Percentiles rank a stretch among this genome's conserved stretches.
phyloP scores from a whole-genome alignment of 805 yeast species.

The Metschnikowia corniflorae region DNA sequence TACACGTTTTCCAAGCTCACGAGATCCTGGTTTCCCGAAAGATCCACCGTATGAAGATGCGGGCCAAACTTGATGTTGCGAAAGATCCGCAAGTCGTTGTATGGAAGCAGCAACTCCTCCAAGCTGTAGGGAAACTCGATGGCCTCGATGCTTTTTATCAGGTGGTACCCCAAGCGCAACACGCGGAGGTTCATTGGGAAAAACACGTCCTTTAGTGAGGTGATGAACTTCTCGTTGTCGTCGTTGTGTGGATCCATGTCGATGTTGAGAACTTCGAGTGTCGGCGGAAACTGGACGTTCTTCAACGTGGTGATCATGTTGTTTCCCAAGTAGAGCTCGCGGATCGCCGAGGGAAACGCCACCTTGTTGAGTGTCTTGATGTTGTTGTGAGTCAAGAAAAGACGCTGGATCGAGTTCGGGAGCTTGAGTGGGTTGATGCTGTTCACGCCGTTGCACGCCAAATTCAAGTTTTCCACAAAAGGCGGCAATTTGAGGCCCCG shows the following conservation, averaged over 20 bases:
- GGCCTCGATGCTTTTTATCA: constrained; percentile 36
- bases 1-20: constrained; percentile 34
- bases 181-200: constrained; percentile 35
- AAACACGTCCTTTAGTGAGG: constrained; percentile 39
- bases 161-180: constrained; percentile 37
- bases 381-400: constrained; percentile 38
- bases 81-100: constrained; percentile 37
- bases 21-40: constrained; percentile 42
- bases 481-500: constrained; percentile 41
- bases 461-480: constrained; percentile 26
- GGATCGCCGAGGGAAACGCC: constrained; percentile 33
- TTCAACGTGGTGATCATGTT: constrained; percentile 43
- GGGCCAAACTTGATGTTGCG: constrained; percentile 37
- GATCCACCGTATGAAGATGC: constrained; percentile 31
- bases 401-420: constrained; percentile 37
- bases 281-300: constrained; percentile 39
- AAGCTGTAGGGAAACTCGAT: constrained; percentile 37
- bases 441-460: constrained; percentile 41
- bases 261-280: constrained; percentile 37
- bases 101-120: constrained; percentile 31
- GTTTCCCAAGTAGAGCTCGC: constrained; percentile 38
- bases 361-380: constrained; percentile 44
- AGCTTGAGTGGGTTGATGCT: constrained; percentile 43
- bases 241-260: constrained; percentile 41
- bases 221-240: constrained; percentile 40